Conservation (phyloP, 306 rosid species). For the Neltuma alba region DNA sequence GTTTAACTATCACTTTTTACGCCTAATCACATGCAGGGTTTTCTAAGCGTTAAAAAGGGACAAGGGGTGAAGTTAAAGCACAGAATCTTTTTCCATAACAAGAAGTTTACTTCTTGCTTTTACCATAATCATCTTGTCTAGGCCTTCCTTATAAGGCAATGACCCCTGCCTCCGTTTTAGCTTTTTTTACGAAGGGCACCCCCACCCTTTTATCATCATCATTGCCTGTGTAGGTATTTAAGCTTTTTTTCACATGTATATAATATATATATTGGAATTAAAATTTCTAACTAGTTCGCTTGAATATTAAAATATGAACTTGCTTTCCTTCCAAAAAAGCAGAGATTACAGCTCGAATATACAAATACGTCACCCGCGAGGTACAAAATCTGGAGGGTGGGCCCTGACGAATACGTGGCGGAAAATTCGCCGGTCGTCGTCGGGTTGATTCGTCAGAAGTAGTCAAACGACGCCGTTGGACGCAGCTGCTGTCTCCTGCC, state of each 20-base stretch:
- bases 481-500: not conserved
- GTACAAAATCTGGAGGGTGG: slow-evolving; percentile 50
- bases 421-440: slow-evolving; percentile 29
- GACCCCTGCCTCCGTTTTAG: not conserved
- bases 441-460: slow-evolving; percentile 36
- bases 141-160: slow-evolving; percentile 31
- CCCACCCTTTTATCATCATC: not conserved
- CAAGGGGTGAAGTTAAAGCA: slow-evolving; percentile 14
- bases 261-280: too few species aligned
- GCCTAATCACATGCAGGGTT: not conserved
- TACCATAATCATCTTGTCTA: not conserved
- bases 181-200: not conserved
- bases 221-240: not conserved
- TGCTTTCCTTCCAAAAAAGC: not conserved
- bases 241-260: too few species aligned
- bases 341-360: slow-evolving; percentile 52
- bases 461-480: slow-evolving; percentile 58
- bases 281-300: not conserved
- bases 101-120: not conserved
- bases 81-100: slow-evolving; percentile 32
- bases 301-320: slow-evolving; percentile 19
- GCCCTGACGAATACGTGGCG: slow-evolving; percentile 54
- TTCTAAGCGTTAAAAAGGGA: not conserved
- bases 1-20: not conserved
- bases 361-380: slow-evolving; percentile 57